phyloP scores from a whole-genome alignment of 257 asterid species.

The Coffea canephora region DNA sequence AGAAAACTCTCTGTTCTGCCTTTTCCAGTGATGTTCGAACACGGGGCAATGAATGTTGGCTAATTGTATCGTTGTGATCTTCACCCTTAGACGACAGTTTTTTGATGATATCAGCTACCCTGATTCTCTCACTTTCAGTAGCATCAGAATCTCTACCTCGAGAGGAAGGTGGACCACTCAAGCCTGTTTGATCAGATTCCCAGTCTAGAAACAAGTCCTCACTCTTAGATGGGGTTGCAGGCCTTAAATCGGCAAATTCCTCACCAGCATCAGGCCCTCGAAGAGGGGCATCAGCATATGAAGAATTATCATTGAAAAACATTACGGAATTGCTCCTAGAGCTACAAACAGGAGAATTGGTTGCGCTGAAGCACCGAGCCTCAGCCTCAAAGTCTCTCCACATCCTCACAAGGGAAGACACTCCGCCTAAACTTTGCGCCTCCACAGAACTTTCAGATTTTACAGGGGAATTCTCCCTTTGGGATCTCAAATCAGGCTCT shows the following conservation, averaged over 20 bases:
- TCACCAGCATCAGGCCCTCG: conserved; percentile 22
- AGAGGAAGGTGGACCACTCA: conserved; percentile 39
- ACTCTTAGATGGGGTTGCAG: conserved; percentile 19
- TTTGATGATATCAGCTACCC: conserved; percentile 66
- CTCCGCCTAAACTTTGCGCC: conserved; percentile 45
- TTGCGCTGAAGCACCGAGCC: conserved; percentile 18
- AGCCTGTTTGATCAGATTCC: conserved; percentile 47
- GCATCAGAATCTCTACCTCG: conserved; percentile 54
- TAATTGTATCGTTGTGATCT: conserved; percentile 14
- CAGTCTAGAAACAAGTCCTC: conserved; percentile 50
- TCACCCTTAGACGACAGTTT: conserved; percentile 42
- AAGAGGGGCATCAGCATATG: neutral
- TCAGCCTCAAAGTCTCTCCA: conserved; percentile 68
- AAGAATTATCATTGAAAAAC: conserved; percentile 10
- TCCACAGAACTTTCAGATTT: conserved; percentile 26
- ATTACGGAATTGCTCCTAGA: conserved; percentile 18
- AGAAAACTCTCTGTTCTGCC: conserved; percentile 29
- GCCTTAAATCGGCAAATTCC: conserved; percentile 15
- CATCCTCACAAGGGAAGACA: conserved; percentile 72
- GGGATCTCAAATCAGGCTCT: conserved; percentile 9
- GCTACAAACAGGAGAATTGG: conserved; percentile 8
- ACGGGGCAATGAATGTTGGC: conserved; percentile 36
- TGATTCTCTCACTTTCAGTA: conserved; percentile 62
- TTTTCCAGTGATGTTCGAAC: conserved; percentile 43
- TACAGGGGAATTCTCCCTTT: conserved; percentile 15